Evolutionary conservation across 106 monocot genomes (phyloP).

Genomic region (Platanthera zijinensis): DNA sequence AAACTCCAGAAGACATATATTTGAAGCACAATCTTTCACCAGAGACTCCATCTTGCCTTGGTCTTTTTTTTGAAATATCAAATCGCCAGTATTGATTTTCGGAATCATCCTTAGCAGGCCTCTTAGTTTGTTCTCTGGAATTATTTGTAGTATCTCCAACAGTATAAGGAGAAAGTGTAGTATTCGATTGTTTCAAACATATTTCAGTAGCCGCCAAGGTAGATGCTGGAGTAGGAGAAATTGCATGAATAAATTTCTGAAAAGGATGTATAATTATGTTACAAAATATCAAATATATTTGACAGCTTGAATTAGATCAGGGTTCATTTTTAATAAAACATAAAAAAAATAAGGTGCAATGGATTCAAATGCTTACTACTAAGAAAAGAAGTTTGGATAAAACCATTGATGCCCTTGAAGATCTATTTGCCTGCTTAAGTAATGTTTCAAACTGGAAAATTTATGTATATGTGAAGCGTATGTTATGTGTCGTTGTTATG

Average conservation of each 20-base stretch:
- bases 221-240: constrained; percentile 97
- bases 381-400: neutral
- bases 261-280: constrained; percentile 9
- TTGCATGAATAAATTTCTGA: constrained; percentile 97
- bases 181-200: constrained; percentile 43
- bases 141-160: constrained; percentile 6
- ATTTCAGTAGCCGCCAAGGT: constrained; percentile 61
- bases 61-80: constrained; percentile 65
- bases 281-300: neutral
- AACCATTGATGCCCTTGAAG: neutral
- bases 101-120: constrained; percentile 17
- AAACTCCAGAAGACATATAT: constrained; percentile 77
- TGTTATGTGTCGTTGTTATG: too few relatives aligned
- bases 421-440: neutral
- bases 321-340: neutral
- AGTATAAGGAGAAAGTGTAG: constrained; percentile 68
- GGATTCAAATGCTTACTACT: neutral
- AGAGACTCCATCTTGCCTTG: constrained; percentile 31
- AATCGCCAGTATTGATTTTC: constrained; percentile 81
- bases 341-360: neutral
- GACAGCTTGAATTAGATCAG: neutral
- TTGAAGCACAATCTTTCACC: constrained; percentile 66
- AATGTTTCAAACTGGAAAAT: neutral
- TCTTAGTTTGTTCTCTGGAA: constrained; percentile 34
- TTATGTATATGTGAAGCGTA: neutral